Evolutionary conservation across 495 filamentous ascomycete species (phyloP), one percentile per base, ranked within the genome.

Genomic region (Parachaetomium inaequale): DNA sequence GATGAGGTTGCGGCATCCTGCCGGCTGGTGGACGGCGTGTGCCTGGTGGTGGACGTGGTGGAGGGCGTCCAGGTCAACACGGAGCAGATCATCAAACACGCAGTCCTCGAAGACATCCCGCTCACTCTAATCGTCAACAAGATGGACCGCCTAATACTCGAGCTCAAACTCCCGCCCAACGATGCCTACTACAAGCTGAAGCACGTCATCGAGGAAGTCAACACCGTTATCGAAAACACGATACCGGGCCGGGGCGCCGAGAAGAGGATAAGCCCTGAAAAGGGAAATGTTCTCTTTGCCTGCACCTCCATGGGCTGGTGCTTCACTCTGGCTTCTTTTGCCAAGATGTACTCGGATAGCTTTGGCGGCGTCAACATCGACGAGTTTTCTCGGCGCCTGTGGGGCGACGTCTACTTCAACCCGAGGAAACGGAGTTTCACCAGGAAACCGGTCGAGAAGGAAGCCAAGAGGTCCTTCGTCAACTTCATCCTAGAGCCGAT

Each of bases 121-220:
- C 78, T 98, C 66, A 92, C 89, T 2, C 74, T 98, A 64, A 85
- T 98, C 55, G 82, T 98, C 74, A 98, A 98, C 79, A 98, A 98
- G 75, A 88, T 98, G 86, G 94, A 98, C 66, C 86, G 94, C 42
- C 77, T 98, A 58, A 96, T 98, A 58, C 77, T 98, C 36, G 94
- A 98, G 73, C 84, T 98, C 56, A 95, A 96, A 73, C 82, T 98
- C 17, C 95, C 95, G 1, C 95, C 95, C 5, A 89, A 86, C 63
- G 94, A 98, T 71, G 94, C 94, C 26, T 98, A 98, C 73, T 98
- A 96, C 83, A 98, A 98, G 77, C 74, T 98, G 54, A 98, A 97
- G 70, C 93, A 98, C 75, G 93, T 96, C 25, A 87, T 98, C 67
- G 94, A 98, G 75, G 91, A 98, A 74, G 91, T 98, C 68, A 98